Percentiles rank a stretch among this genome's conserved stretches.
Evolutionary conservation across 2,329 filamentous ascomycete genomes (phyloP).

Genomic region (Simplicillium aogashimaense): DNA sequence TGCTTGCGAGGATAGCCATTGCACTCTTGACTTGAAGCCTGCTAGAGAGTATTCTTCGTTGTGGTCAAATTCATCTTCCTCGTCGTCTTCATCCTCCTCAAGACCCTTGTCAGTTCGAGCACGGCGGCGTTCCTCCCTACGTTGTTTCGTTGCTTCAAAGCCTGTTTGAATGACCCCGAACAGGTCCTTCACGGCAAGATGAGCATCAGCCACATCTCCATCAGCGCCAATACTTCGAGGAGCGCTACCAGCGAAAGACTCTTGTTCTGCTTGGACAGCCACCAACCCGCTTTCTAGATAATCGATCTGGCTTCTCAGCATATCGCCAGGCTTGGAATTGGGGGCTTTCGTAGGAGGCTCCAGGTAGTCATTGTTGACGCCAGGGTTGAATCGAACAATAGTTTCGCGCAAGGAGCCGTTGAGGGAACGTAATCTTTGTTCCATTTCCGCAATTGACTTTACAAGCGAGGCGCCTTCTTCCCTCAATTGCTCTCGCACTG

Average conservation of each 20-base stretch:
- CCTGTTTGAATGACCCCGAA: constrained; percentile 46
- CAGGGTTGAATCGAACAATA: constrained; percentile 53
- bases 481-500: constrained; percentile 36
- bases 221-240: constrained; percentile 12
- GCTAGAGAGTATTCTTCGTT: constrained; percentile 60
- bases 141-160: constrained; percentile 43
- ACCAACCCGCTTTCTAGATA: constrained; percentile 60
- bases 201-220: constrained; percentile 43
- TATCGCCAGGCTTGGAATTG: constrained; percentile 31
- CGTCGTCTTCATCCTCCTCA: constrained; percentile 48
- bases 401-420: constrained; percentile 58
- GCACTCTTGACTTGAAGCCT: constrained; percentile 70
- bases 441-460: constrained; percentile 49
- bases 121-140: constrained; percentile 42
- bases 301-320: constrained; percentile 50
- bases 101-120: constrained; percentile 46
- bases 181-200: constrained; percentile 34
- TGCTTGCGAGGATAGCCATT: constrained; percentile 69
- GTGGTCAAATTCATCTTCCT: constrained; percentile 47
- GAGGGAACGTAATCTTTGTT: constrained; percentile 55
- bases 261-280: constrained; percentile 49
- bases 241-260: constrained; percentile 19
- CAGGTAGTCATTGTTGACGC: constrained; percentile 35
- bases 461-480: constrained; percentile 11
- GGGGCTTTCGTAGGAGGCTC: constrained; percentile 25